These are phyloP conservation scores for Fragilariopsis cylindrus DNA, from an alignment of 108 stramenopile genomes.

Conservation along the genomic window DNA sequence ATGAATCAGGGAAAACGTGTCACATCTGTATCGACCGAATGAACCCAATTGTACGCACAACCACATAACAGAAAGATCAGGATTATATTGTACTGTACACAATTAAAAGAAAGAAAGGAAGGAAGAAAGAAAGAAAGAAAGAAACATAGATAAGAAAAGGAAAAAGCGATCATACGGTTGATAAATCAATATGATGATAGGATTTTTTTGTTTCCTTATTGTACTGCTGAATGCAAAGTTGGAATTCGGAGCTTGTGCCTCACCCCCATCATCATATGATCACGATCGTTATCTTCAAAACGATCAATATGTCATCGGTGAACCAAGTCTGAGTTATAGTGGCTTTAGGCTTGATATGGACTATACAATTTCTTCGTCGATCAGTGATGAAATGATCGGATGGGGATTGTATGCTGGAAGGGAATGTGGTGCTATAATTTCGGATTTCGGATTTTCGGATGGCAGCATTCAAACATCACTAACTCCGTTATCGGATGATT, in stretches of 20 bases:
- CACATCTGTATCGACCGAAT: too few species aligned
- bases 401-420: background rate
- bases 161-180: too few species aligned
- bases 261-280: background rate
- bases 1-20: too few species aligned
- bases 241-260: background rate
- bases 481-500: background rate
- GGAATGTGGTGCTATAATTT: background rate
- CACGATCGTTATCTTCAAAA: background rate
- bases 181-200: too few species aligned
- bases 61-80: too few species aligned
- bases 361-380: constrained; percentile 1
- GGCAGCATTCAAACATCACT: background rate
- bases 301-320: background rate
- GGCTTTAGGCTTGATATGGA: constrained; percentile 7
- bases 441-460: background rate
- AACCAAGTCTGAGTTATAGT: background rate
- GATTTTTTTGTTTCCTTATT: background rate
- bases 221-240: background rate
- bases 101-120: too few species aligned
- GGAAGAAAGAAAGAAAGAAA: too few species aligned
- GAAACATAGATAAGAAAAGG: too few species aligned
- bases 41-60: too few species aligned
- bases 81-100: too few species aligned
- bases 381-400: background rate